Base-by-base conservation (phyloP, 495 filamentous ascomycete species). In the Penicillium fimorum region DNA sequence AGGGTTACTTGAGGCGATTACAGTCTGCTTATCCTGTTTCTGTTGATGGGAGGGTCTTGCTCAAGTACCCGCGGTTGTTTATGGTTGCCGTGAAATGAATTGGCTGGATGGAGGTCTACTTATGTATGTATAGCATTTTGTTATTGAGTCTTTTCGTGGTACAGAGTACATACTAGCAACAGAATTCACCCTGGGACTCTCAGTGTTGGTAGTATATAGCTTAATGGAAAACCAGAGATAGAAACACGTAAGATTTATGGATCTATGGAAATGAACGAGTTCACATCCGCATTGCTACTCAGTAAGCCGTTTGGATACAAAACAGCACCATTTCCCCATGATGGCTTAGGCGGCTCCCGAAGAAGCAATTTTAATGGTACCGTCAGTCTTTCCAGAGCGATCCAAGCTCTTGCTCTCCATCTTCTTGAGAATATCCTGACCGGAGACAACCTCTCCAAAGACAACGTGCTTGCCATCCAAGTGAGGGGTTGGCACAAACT, bases 401-500 rank as follows among this genome's bases (percentile, higher is more conserved):
- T 50, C 47, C 11, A 50, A 50, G 32, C 47, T 37, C 35, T 38
- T 38, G 35, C 35, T 38, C 35, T 38, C 35, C 35, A 38, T 50
- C 20, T 38, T 50, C 13, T 33, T 7, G 32, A 50, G 0, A 15
- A 49, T 50, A n/a, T 50, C 47, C 47, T 38, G 47, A 5, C 47
- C 47, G 2, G 47, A 35, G 53, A 67, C 32, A 43, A 58, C 59
- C 12, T 58, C 55, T n/a, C 91, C 91, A 65, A 96, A 96, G 42
- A 96, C 91, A 38, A 96, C 91, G 70, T 96, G 91, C 74, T 93
- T 94, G 53, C 84, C 82, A 68, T 96, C 88, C 11, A 96, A 82
- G 72, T 94, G 90, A 20, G 85, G 81, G 3, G 91, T 96, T 8
- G 75, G 69, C 53, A 90, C 85, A 9, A 91, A 53, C 44, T 47